Base-by-base conservation (phyloP, 495 filamentous ascomycete genomes). In the Aspergillus homomorphus region DNA sequence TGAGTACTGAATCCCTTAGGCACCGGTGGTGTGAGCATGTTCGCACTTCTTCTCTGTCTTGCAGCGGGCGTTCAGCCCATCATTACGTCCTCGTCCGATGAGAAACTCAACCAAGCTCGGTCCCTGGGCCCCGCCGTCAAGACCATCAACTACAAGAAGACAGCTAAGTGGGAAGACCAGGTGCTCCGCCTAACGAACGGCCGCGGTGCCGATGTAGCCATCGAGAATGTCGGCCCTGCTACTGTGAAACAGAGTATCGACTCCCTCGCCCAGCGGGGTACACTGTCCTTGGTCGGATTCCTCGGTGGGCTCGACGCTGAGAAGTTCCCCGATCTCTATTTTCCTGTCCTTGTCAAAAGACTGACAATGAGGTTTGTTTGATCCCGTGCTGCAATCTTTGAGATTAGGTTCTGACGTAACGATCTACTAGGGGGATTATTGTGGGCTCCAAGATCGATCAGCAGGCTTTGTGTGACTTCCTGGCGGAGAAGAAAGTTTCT, bases 21-120 rank as follows among this genome's bases (percentile, higher is more conserved):
- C 4, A 90, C 87, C 0, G 88, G 89, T 8, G 87, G 88, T 48
- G 87, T 91, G 21, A 82, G 78, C 52, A 78, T 90, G 21, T 89
- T 89, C 61, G 86, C 80, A 3, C 60, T 90, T 33, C 83, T 84
- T 72, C 88, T 91, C 57, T 88, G 88, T 41, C 90, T 89, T 67
- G 87, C 88, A 0, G 86, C 84, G 7, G 88, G 89, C 19, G 88
- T 87, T 1, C 66, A 56, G 62, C 77, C 78, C 5, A 90, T 92
- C 56, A 78, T 86, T 1, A 91, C 88, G 3, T 90, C 88, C 0
- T 88, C 84, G 1, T 80, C 78, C 5, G 77, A 78, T 5, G 74
- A 75, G 18, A 91, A 91, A 73, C 82, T 70, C 18, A 76, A 82
- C 18, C 64, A 64, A 6, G 72, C 89, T 24, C 86, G 84, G 70